Base-by-base conservation (phyloP, 352 stramenopile species). In the Phytopythium chamaehyphon region DNA sequence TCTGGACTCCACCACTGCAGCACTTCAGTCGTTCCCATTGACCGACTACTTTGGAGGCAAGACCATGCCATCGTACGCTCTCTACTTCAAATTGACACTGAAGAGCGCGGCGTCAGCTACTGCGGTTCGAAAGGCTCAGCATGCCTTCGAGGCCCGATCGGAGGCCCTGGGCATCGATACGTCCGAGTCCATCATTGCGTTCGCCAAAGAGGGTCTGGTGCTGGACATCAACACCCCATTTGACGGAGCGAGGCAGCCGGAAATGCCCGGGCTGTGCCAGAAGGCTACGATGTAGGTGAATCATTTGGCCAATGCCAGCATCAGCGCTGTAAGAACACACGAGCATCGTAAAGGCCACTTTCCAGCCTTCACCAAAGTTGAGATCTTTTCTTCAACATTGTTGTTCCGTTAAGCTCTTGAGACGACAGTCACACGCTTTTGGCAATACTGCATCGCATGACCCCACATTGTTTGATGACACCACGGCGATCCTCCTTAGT, bases 111-210 rank as follows among this genome's bases (percentile, higher is more conserved):
- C 43, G 21, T 59, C 52, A 12, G 36, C 15, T 7, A n/a, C 33
- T 31, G 42, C 52, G 19, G 22, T 59, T 14, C 52, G 52, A 21
- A 47, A 40, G 15, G 52, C 43, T n/a, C 52, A 59, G 36, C 16
- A 16, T 9, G 43, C 52, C 33, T 59, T 53, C 23, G 35, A 53
- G 52, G 44, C 44, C 10, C 52, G 44, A 2, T 21, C 52, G n/a
- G 33, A 26, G 10, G 23, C 15, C 8, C 39, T 56, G 50, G 40
- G 48, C 8, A n/a, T 57, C 31, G 36, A 48, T 19, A 15, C 33
- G 10, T 40, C 19, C 52, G 52, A 52, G 23, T 59, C 52, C 19
- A 37, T 59, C 42, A 59, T 59, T 23, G 15, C 38, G 33, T 59
- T 59, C 33, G 52, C 52, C 22, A 59, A 59, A 18, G 15, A 53